A percentile compares a stretch with the other conserved stretches of the same genome.
Evolutionary conservation across 2,329 filamentous ascomycete species (phyloP).

Genomic region (Aspergillus tamarii): DNA sequence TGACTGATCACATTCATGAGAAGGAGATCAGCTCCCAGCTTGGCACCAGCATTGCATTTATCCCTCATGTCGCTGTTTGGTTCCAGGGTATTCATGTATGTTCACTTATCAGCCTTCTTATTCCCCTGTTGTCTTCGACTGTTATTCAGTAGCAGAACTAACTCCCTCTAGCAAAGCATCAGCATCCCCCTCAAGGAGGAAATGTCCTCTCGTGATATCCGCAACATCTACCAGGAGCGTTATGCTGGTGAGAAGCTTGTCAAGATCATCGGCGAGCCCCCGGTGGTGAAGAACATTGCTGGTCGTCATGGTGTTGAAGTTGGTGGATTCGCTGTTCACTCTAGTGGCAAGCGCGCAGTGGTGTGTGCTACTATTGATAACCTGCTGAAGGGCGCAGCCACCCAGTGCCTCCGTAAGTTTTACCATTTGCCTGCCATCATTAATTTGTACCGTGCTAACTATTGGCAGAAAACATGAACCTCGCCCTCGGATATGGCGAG

Average conservation of each 20-base stretch:
- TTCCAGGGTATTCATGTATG: slow-evolving; percentile 85
- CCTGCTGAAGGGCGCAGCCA: slow-evolving; percentile 87
- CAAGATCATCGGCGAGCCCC: slow-evolving; percentile 86
- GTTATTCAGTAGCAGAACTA: slow-evolving; percentile 13
- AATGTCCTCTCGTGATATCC: slow-evolving; percentile 89
- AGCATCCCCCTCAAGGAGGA: slow-evolving; percentile 82
- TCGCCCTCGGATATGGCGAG: slow-evolving; percentile 84
- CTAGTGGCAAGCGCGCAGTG: slow-evolving; percentile 86
- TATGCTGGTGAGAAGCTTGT: slow-evolving; percentile 96
- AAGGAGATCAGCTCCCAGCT: slow-evolving; percentile 83
- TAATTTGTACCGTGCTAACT: slow-evolving; percentile 7
- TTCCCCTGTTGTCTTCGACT: not conserved
- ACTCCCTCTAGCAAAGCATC: slow-evolving; percentile 71
- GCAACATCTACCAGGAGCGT: slow-evolving; percentile 92
- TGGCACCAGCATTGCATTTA: slow-evolving; percentile 75
- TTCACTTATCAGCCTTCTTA: not conserved
- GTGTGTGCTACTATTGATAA: slow-evolving; percentile 94
- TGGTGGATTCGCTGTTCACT: slow-evolving; percentile 93
- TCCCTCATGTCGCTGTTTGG: slow-evolving; percentile 94
- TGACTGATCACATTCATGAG: slow-evolving; percentile 96
- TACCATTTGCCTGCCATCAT: not conserved
- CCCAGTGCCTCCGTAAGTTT: slow-evolving; percentile 83
- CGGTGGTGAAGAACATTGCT: slow-evolving; percentile 80
- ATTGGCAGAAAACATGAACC: slow-evolving; percentile 81
- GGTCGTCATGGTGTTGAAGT: slow-evolving; percentile 90